A percentile compares a stretch with the other conserved stretches of the same genome.
Evolutionary conservation across 164 flowering plant species (phyloP).

Genomic region (Sextonia rubra): DNA sequence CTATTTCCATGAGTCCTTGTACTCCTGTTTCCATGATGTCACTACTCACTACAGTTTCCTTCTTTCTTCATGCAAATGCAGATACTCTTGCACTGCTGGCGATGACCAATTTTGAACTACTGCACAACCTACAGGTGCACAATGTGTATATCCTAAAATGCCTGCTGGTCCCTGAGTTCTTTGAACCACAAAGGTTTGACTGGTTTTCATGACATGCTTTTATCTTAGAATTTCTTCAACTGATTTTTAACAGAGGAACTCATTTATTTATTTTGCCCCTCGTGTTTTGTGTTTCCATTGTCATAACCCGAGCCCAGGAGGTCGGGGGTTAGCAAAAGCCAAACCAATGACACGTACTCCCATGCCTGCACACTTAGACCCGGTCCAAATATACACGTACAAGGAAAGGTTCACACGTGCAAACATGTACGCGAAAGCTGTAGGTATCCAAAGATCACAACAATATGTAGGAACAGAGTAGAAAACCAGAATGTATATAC

Average conservation of each 20-base stretch:
- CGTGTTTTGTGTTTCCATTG: background rate
- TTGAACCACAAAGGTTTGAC: slow-evolving; percentile 69
- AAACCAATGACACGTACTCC: too few species aligned
- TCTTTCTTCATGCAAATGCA: background rate
- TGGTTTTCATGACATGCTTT: background rate
- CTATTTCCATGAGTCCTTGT: background rate
- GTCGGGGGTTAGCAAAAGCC: too few species aligned
- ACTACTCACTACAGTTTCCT: background rate
- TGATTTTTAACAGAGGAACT: background rate
- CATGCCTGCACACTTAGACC: too few species aligned
- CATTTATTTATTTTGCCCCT: background rate
- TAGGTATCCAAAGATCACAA: too few species aligned
- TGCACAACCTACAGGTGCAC: slow-evolving; percentile 91
- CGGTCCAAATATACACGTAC: too few species aligned
- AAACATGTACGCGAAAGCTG: too few species aligned
- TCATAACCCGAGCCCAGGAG: too few species aligned
- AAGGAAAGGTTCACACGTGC: too few species aligned
- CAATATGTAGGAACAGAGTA: too few species aligned
- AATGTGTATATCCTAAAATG: slow-evolving; percentile 86
- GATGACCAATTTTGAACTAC: slow-evolving; percentile 95
- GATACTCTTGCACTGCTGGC: slow-evolving; percentile 47
- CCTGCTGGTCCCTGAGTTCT: slow-evolving; percentile 83
- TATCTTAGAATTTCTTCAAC: background rate
- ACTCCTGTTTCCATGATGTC: background rate
- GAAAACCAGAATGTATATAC: too few species aligned